phyloP scores from a whole-genome alignment of 768 basidiomycete genomes.

The Leccinellum albellum region DNA sequence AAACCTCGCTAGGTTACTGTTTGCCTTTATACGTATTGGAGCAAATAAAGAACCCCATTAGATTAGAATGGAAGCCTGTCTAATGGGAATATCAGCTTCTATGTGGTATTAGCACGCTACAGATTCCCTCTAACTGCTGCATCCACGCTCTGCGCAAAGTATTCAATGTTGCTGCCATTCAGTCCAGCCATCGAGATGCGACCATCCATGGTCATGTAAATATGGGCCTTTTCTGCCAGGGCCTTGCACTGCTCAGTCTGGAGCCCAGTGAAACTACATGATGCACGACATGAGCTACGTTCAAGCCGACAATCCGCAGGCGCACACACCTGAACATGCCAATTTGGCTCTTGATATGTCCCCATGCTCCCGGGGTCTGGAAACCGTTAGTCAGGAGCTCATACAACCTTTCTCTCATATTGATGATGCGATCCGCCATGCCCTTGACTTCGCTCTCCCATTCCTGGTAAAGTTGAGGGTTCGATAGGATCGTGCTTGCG shows the following conservation, averaged over 20 bases:
- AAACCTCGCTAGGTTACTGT: constrained; percentile 11
- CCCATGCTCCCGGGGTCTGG: constrained; percentile 93
- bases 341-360: constrained; percentile 91
- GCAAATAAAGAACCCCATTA: constrained; percentile 13
- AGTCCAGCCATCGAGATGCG: constrained; percentile 93
- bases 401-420: constrained; percentile 84
- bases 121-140: constrained; percentile 76
- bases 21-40: constrained; percentile 17
- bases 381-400: constrained; percentile 69
- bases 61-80: constrained; percentile 24
- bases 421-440: constrained; percentile 94
- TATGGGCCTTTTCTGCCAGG: constrained; percentile 82
- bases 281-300: constrained; percentile 1
- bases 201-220: constrained; percentile 93
- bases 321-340: constrained; percentile 90
- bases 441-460: constrained; percentile 93
- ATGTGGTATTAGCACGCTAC: constrained; percentile 38
- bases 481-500: constrained; percentile 78
- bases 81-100: constrained; percentile 18
- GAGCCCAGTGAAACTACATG: constrained; percentile 77
- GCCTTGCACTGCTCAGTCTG: constrained; percentile 73
- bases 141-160: constrained; percentile 86
- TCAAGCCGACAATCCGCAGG: not conserved
- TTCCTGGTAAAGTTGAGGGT: constrained; percentile 68
- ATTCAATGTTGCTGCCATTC: constrained; percentile 78